Evolutionary conservation across 352 stramenopile species (phyloP), one percentile per base, ranked within the genome.

Genomic region (Aphanomyces euteiches): DNA sequence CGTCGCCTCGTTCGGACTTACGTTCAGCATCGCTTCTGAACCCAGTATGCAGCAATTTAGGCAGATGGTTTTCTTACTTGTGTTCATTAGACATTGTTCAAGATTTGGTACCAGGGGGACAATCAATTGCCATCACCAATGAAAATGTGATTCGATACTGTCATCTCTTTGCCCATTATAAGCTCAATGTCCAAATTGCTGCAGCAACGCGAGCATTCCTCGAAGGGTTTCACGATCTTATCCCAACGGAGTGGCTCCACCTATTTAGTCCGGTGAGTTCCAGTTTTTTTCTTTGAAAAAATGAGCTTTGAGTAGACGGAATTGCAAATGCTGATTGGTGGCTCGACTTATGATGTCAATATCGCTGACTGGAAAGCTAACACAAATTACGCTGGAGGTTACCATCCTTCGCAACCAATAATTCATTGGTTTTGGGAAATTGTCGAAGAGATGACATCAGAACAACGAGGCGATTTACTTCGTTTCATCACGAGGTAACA

Each of bases 71-170:
- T 61, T 38, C 34, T 34, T 47, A 43, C 38, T 60, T 19, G 15
- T 50, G 43, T n/a, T 60, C 10, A 5, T 12, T 10, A 17, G 47
- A 67, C n/a, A 12, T 59, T 39, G 63, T 69, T 76, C 50, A 75
- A 34, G 76, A 87, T 10, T 80, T 99, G 21, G 77, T 98, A 1
- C 89, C 89, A 1, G 78, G 90, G 59, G 97, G 96, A 43, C 77
- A 82, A 17, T 87, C 86, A 19, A 83, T 97, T 7, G 41, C 83
- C 3, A 96, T 99, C 4, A 98, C 90, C 0, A 96, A 96, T 66
- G 77, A 80, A 2, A 99, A 99, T 78, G 90, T 93, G 40, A 96
- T 98, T 66, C 84, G 89, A 13, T 99, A 99, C 78, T 97, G 99
- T 67, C 93, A 98, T 69, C 74, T 98, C 34, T 82, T 99, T 39